These are phyloP conservation scores for Starmerella apis DNA, from an alignment of 805 yeast species.

Conservation along the genomic window DNA sequence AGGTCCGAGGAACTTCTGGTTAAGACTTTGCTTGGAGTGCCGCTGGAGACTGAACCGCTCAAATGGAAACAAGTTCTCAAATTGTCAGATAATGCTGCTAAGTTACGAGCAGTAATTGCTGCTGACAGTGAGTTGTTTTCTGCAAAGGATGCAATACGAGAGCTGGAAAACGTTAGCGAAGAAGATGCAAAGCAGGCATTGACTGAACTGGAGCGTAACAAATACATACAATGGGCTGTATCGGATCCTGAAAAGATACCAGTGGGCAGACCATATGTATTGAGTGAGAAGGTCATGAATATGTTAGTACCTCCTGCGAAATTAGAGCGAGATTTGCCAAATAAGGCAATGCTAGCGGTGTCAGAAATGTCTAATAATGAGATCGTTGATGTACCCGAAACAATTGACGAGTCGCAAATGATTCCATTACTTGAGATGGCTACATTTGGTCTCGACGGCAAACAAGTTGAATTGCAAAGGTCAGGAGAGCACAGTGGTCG, in stretches of 20 bases:
- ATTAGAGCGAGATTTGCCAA: conserved; percentile 36
- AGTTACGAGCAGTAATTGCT: conserved; percentile 42
- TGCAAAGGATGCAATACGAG: conserved; percentile 37
- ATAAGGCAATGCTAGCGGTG: conserved; percentile 40
- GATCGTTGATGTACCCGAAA: conserved; percentile 37
- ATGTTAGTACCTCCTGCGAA: conserved; percentile 33
- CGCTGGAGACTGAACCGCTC: not conserved
- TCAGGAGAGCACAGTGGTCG: conserved; percentile 18
- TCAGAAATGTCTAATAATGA: conserved; percentile 36
- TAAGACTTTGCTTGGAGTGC: conserved; percentile 35
- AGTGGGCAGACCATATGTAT: conserved; percentile 44
- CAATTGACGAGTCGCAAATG: conserved; percentile 52
- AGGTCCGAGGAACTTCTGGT: conserved; percentile 36
- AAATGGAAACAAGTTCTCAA: conserved; percentile 23
- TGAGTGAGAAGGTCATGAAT: conserved; percentile 44
- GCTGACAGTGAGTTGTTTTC: conserved; percentile 41
- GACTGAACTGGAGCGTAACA: conserved; percentile 39
- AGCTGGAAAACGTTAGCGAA: conserved; percentile 41
- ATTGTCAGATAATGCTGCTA: conserved; percentile 19
- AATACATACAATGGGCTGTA: conserved; percentile 33
- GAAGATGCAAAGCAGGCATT: conserved; percentile 43
- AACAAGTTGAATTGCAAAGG: conserved; percentile 1
- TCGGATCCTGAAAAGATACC: conserved; percentile 28
- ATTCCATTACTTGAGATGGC: conserved; percentile 47
- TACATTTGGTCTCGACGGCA: conserved; percentile 5